Base-by-base conservation (phyloP, 2,329 filamentous ascomycete genomes). In the Zymoseptoria brevis region DNA sequence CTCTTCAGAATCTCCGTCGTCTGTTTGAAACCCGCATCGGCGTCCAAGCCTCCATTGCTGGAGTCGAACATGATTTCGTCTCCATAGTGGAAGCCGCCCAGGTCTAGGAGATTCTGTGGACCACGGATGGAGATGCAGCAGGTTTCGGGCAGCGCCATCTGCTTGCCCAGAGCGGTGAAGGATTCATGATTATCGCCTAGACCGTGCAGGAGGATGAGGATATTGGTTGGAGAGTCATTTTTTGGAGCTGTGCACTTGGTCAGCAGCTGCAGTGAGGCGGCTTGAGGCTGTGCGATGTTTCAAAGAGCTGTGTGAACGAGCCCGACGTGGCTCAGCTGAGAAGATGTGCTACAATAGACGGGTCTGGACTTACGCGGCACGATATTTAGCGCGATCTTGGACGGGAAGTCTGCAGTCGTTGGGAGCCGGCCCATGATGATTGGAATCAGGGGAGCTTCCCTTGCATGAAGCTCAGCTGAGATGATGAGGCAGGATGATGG, bases 131-230 rank as follows among this genome's bases (percentile, higher is more conserved):
- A 83, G 57, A 96, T 82, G 67, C 85, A 85, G 58, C 86, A 81
- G 56, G 91, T 91, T 68, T 91, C 88, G 0, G 90, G 90, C 2
- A 96, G 83, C 61, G 81, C 79, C 61, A 96, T 75, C 65, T 83
- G 84, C 58, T 79, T 78, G 19, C 86, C 89, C 62, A 96, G 87
- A 51, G 76, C 75, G 60, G 83, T 81, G 72, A 94, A 95, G 41
- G 88, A 80, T 2, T 72, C 69, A 60, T 89, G 82, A 35, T 82
- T 84, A 75, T 96, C 91, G 62, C 91, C 91, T 11, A 96, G 82
- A 64, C 90, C 90, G 74, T 96, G 91, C 59, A 96, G 84, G 55
- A 96, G 82, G 69, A 96, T 76, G 62, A 96, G 83, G 66, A 95
- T 80, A 67, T 92, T 87, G 50, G 85, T 88, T 8, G 87, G 83